These are phyloP conservation scores for Centella asiatica DNA, from an alignment of 129 eudicot species.

Conservation along the genomic window DNA sequence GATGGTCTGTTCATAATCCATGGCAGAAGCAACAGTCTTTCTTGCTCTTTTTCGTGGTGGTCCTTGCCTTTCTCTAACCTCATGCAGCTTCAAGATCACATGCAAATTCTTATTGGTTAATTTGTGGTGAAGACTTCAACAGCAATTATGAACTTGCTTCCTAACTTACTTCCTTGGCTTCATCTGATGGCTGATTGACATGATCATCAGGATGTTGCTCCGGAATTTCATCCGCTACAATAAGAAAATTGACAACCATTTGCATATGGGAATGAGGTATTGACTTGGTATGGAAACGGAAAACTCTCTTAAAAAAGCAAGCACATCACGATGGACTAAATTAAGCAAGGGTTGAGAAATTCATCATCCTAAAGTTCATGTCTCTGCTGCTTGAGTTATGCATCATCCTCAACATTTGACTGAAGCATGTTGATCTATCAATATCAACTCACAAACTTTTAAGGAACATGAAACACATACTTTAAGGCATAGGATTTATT, in stretches of 20 bases:
- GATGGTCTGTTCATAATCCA: slow-evolving; percentile 75
- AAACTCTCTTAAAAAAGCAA: background rate
- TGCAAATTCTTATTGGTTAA: background rate
- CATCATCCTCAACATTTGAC: background rate
- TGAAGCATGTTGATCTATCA: background rate
- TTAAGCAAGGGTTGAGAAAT: background rate
- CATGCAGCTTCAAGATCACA: slow-evolving; percentile 24
- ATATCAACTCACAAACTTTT: background rate
- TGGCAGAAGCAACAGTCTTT: slow-evolving; percentile 26
- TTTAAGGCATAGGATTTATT: background rate
- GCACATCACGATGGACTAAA: background rate
- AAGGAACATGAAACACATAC: background rate
- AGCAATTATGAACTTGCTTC: slow-evolving; percentile 17
- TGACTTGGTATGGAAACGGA: background rate
- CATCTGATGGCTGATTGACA: slow-evolving; percentile 37
- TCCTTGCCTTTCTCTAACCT: slow-evolving; percentile 26
- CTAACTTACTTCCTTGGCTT: slow-evolving; percentile 34
- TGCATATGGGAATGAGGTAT: background rate
- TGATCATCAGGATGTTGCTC: slow-evolving; percentile 49
- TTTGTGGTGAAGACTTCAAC: background rate
- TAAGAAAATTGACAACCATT: background rate
- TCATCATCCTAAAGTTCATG: background rate
- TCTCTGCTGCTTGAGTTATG: background rate
- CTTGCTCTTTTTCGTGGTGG: slow-evolving; percentile 48
- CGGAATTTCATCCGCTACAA: slow-evolving; percentile 47